Evolutionary conservation across 2,329 filamentous ascomycete species (phyloP).

Genomic region (Diaporthe nobilis): DNA sequence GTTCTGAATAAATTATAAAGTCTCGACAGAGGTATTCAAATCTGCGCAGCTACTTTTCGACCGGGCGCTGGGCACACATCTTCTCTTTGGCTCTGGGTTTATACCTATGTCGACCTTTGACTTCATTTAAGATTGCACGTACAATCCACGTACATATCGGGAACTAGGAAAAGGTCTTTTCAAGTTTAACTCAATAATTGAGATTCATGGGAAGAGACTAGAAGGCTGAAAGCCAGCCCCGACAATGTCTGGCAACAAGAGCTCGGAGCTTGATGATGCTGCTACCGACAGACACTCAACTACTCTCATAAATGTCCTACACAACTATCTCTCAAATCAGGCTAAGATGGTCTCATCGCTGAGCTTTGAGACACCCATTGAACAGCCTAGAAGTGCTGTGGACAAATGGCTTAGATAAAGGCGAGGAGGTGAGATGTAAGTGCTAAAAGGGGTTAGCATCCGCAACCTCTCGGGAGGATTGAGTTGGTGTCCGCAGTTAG

Average conservation of each 20-base stretch:
- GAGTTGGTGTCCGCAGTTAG: background rate
- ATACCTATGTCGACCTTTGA: background rate
- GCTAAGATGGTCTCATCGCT: background rate
- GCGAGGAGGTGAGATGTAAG: background rate
- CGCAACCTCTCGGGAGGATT: background rate
- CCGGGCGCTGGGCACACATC: rapidly evolving
- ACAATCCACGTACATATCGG: background rate
- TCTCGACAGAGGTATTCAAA: too few species aligned
- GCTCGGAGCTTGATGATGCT: too few species aligned
- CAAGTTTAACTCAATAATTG: background rate
- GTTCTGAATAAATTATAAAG: too few species aligned
- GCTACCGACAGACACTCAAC: too few species aligned
- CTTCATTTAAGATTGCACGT: background rate
- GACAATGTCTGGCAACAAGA: too few species aligned
- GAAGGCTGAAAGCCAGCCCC: background rate
- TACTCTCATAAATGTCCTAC: too few species aligned
- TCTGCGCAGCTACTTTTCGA: background rate
- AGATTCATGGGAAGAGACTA: background rate
- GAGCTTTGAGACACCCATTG: background rate
- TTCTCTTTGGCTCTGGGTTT: background rate
- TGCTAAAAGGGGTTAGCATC: conserved; percentile 15
- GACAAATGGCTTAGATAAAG: too few species aligned
- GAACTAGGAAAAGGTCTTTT: background rate
- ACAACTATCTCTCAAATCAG: background rate
- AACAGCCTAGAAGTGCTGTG: background rate